These are phyloP conservation scores for Cucurbitaria berberidis DNA, from an alignment of 2,329 filamentous ascomycete genomes.

Conservation along the genomic window DNA sequence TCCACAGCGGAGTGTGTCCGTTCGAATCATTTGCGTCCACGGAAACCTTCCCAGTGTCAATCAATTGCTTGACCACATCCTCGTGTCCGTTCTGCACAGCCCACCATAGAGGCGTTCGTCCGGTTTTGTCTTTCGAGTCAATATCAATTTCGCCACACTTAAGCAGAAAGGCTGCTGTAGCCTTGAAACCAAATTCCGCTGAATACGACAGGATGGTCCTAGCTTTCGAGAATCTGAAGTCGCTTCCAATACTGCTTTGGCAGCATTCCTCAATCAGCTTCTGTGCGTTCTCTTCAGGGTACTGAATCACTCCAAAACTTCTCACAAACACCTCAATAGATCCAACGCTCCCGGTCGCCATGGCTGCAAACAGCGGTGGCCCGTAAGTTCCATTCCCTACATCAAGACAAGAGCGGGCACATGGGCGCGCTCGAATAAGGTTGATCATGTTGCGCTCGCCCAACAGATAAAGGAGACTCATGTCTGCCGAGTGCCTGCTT, in stretches of 20 bases:
- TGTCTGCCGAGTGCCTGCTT: slow-evolving; percentile 17
- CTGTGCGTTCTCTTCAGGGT: neutral
- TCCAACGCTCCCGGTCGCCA: neutral
- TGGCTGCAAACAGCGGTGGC: neutral
- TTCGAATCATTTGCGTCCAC: slow-evolving; percentile 9
- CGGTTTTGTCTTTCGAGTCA: too few relatives aligned
- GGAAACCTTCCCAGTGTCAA: neutral
- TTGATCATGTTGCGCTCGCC: slow-evolving; percentile 27
- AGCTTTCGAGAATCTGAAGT: too few relatives aligned
- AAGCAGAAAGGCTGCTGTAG: too few relatives aligned
- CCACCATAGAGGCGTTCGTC: neutral
- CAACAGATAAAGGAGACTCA: slow-evolving; percentile 26
- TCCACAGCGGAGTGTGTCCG: slow-evolving; percentile 9
- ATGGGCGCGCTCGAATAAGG: slow-evolving; percentile 28
- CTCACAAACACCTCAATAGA: neutral
- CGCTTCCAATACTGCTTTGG: too few relatives aligned
- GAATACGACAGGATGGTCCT: too few relatives aligned
- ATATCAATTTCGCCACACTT: too few relatives aligned
- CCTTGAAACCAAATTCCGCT: too few relatives aligned
- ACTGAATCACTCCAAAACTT: neutral
- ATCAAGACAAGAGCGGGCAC: neutral
- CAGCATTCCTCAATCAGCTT: too few relatives aligned
- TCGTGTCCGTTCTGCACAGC: neutral
- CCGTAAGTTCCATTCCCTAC: neutral
- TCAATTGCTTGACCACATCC: neutral